Conservation (phyloP, 768 basidiomycete genomes). For the Lyophyllum shimeji region DNA sequence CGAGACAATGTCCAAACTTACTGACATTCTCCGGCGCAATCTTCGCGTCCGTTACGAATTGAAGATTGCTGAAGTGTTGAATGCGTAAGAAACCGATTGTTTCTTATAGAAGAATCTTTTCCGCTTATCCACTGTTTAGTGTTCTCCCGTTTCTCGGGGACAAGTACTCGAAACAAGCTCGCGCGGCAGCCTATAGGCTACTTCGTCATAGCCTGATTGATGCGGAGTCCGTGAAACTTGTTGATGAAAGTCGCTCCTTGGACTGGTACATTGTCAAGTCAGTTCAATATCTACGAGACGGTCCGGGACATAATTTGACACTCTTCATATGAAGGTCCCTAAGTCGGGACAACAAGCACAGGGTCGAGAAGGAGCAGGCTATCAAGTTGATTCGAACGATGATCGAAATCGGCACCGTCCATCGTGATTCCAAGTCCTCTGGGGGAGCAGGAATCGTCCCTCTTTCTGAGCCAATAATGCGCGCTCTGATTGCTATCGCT, state of each 20-base stretch:
- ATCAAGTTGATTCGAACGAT: conserved; percentile 86
- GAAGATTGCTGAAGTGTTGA: conserved; percentile 65
- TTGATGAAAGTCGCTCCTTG: conserved; percentile 58
- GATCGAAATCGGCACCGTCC: conserved; percentile 71
- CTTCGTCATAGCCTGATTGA: conserved; percentile 80
- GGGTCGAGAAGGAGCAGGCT: conserved; percentile 88
- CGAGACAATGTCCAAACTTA: conserved; percentile 64
- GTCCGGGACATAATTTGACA: conserved; percentile 13
- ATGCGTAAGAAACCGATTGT: conserved; percentile 53
- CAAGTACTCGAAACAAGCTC: conserved; percentile 63
- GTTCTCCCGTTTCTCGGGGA: conserved; percentile 82
- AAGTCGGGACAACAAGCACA: conserved; percentile 79
- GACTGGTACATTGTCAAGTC: conserved; percentile 94
- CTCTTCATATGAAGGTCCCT: conserved; percentile 55
- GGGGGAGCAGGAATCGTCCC: conserved; percentile 50
- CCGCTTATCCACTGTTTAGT: conserved; percentile 39
- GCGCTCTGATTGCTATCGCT: conserved; percentile 89
- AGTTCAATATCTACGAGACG: conserved; percentile 11
- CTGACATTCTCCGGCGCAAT: conserved; percentile 64
- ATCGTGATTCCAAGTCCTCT: conserved; percentile 42
- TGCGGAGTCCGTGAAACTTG: conserved; percentile 59
- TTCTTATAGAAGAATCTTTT: neutral
- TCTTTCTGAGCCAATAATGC: conserved; percentile 74
- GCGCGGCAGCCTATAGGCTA: conserved; percentile 82
- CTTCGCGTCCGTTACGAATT: conserved; percentile 78